A percentile compares a stretch with the other conserved stretches of the same genome.
phyloP scores from a whole-genome alignment of 352 stramenopile genomes.

The Phytophthora cryptogea region DNA sequence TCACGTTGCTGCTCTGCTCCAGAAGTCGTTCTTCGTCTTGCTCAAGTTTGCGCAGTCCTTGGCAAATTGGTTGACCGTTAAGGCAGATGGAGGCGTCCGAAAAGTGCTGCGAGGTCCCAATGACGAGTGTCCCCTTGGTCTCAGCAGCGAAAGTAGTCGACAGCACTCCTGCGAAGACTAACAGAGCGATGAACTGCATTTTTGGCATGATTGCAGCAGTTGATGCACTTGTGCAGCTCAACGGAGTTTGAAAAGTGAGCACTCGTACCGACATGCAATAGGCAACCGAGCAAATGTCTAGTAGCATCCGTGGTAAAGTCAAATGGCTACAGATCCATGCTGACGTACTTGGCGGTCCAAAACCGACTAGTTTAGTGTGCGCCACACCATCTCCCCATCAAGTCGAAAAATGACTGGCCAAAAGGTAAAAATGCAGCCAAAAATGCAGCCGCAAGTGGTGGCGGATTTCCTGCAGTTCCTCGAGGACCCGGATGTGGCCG shows the following conservation, averaged over 20 bases:
- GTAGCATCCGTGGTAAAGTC: neutral
- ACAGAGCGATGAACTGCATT: neutral
- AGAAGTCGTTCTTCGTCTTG: neutral
- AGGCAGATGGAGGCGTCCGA: slow-evolving; percentile 1
- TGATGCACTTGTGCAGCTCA: neutral
- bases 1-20: neutral
- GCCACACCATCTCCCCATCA: neutral
- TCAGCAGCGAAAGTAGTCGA: neutral
- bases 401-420: neutral
- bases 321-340: neutral
- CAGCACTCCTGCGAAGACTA: neutral
- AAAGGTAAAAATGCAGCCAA: too few relatives aligned
- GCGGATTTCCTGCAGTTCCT: slow-evolving; percentile 77
- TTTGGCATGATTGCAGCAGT: neutral
- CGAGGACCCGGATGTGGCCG: slow-evolving; percentile 78
- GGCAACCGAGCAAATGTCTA: neutral
- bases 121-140: slow-evolving; percentile 2
- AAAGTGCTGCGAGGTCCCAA: neutral
- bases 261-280: too few relatives aligned
- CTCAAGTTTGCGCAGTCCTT: slow-evolving; percentile 2
- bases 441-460: slow-evolving; percentile 44
- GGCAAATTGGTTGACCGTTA: neutral
- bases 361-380: neutral
- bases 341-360: neutral
- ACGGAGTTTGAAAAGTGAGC: slow-evolving; percentile 1